Conservation (phyloP, 1,284 basidiomycete genomes). For the Inonotus obliquus region DNA sequence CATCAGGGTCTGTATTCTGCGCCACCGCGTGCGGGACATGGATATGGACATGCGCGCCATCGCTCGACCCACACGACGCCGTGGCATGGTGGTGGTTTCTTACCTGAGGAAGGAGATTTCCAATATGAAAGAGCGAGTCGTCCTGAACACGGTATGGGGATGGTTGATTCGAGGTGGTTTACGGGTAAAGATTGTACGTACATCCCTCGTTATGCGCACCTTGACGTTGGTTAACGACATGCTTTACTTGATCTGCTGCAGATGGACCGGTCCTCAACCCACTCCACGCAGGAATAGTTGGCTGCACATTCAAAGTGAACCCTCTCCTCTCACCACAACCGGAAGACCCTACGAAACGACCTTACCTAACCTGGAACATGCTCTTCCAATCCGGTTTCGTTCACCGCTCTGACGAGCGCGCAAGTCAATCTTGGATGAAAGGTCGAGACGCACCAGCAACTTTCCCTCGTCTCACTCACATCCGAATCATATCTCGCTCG, state of each 20-base stretch:
- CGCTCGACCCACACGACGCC: constrained; percentile 10
- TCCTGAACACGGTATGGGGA: not conserved
- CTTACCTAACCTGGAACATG: constrained; percentile 71
- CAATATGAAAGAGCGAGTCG: not conserved
- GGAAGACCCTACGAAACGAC: constrained; percentile 39
- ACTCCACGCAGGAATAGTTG: constrained; percentile 45
- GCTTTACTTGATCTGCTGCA: constrained; percentile 25
- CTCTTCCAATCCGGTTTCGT: constrained; percentile 57
- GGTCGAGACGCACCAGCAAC: constrained; percentile 72
- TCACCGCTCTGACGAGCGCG: constrained; percentile 53
- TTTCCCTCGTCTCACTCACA: constrained; percentile 53
- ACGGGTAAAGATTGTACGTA: constrained; percentile 10
- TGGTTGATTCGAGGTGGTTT: constrained; percentile 15
- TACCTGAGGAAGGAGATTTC: constrained; percentile 1
- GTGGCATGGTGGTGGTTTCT: constrained; percentile 13
- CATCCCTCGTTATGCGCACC: not conserved
- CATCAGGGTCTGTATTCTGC: not conserved
- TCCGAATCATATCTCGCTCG: constrained; percentile 47
- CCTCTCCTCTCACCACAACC: constrained; percentile 51
- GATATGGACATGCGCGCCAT: not conserved
- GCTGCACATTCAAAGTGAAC: constrained; percentile 47
- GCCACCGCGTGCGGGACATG: not conserved
- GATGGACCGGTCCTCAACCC: constrained; percentile 72
- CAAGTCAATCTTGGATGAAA: constrained; percentile 58
- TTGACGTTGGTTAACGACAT: not conserved